phyloP scores from a whole-genome alignment of 371 early-diverging fungal genomes.

The Mortierella sp. region DNA sequence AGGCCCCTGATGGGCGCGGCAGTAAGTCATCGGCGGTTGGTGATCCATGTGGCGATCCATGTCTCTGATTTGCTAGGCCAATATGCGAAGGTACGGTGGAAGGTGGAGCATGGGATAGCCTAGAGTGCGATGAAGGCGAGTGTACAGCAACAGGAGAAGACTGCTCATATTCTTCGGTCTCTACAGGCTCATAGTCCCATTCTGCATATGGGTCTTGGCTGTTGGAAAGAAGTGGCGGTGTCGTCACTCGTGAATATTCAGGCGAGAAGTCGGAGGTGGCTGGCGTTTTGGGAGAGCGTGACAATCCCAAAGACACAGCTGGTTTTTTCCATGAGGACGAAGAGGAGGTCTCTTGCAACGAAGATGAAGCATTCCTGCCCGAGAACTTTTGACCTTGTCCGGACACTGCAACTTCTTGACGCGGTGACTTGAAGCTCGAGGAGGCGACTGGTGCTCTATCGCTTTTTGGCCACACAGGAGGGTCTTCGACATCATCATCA shows the following conservation, averaged over 20 bases:
- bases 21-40: conserved; percentile 15
- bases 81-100: neutral
- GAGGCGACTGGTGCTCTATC: too few species aligned
- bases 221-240: neutral
- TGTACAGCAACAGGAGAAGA: neutral
- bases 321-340: too few species aligned
- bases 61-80: neutral
- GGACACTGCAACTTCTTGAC: too few species aligned
- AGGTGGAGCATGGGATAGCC: neutral
- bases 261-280: neutral
- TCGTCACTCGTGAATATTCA: neutral
- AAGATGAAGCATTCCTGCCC: neutral
- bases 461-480: too few species aligned
- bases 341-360: neutral
- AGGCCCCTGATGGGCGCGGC: conserved; percentile 1
- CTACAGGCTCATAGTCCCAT: conserved; percentile 32
- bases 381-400: too few species aligned
- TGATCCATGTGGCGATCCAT: neutral
- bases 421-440: too few species aligned
- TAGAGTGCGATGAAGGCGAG: conserved; percentile 11
- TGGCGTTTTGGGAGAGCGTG: neutral
- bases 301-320: too few species aligned
- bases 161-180: neutral
- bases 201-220: conserved; percentile 11
- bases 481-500: too few species aligned